Base-by-base conservation (phyloP, 495 filamentous ascomycete species). In the Aspergillus affinis region DNA sequence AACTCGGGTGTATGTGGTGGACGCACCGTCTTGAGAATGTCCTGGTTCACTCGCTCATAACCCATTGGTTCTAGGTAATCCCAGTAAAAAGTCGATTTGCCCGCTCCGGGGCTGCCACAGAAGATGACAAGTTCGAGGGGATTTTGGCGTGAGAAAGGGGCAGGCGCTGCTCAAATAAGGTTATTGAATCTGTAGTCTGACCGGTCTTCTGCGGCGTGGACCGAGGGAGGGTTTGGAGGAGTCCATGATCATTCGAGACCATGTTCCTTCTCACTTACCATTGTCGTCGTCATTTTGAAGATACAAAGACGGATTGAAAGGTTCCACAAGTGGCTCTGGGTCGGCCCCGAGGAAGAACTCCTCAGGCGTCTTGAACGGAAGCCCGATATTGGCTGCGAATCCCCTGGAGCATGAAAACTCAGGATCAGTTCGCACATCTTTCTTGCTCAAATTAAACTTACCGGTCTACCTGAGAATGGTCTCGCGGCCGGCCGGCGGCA, bases 21-120 rank as follows among this genome's bases (percentile, higher is more conserved):
- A 71, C 82, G 27, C 75, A 90, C 87, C 23, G 87, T 86, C 72
- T 96, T 97, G n/a, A 97, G 75, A 4, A 77, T 82, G 75, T 98
- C 95, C 74, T 97, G 93, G 62, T 97, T 98, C 17, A 96, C 82
- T 27, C 93, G 83, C 71, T 86, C 86, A 70, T 94, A 97, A 29
- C 87, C 87, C 4, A 94, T 75, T 21, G 91, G 89, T 70, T 93
- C 78, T 18, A 98, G 70, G 60, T 90, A 75, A 27, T 82, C 86
- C 85, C 88, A 89, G 75, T 88, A 97, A 62, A 96, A 97, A 0
- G 91, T 92, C 21, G 89, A 93, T 69, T 98, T 98, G 26, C 95
- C 94, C 1, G 90, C 85, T 1, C 90, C 92, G 0, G 94, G 94
- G 46, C 89, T 90, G 8, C 94, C 94, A 58, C 90, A 92, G 69